These are phyloP conservation scores for Echinosophora koreensis DNA, from an alignment of 306 rosid genomes.

Conservation along the genomic window DNA sequence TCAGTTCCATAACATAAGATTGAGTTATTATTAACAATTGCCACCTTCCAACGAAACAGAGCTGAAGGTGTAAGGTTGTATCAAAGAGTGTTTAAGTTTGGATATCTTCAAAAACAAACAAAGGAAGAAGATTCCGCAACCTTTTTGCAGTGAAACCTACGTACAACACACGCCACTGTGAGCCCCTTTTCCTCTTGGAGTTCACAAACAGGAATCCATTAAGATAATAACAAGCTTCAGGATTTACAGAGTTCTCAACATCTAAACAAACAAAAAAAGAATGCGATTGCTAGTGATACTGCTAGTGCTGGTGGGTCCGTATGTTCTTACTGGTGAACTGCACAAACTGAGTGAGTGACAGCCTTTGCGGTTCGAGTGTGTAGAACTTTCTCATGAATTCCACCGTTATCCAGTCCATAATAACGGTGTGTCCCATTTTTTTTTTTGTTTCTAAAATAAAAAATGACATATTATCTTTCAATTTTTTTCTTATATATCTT, in stretches of 20 bases:
- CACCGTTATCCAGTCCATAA: neutral
- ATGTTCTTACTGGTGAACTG: neutral
- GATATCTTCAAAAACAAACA: constrained; percentile 41
- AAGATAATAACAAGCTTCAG: neutral
- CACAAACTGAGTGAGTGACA: neutral
- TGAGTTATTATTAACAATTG: constrained; percentile 41
- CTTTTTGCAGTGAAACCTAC: constrained; percentile 21
- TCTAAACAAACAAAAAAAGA: neutral
- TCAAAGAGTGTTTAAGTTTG: neutral
- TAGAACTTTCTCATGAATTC: constrained; percentile 18
- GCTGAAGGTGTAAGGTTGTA: neutral
- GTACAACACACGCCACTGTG: constrained; percentile 37
- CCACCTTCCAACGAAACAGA: neutral
- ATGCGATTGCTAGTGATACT: neutral
- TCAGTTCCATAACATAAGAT: neutral
- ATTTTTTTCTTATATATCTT: no score
- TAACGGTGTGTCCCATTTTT: neutral
- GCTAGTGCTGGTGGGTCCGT: neutral
- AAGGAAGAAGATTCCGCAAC: constrained; percentile 38
- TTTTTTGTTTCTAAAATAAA: neutral
- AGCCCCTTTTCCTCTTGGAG: constrained; percentile 25
- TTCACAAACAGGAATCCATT: neutral
- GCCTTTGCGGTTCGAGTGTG: neutral
- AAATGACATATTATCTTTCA: no score
- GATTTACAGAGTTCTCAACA: neutral